These are phyloP conservation scores for Botryotinia narcissicola DNA, from an alignment of 2,329 filamentous ascomycete species.

Conservation along the genomic window DNA sequence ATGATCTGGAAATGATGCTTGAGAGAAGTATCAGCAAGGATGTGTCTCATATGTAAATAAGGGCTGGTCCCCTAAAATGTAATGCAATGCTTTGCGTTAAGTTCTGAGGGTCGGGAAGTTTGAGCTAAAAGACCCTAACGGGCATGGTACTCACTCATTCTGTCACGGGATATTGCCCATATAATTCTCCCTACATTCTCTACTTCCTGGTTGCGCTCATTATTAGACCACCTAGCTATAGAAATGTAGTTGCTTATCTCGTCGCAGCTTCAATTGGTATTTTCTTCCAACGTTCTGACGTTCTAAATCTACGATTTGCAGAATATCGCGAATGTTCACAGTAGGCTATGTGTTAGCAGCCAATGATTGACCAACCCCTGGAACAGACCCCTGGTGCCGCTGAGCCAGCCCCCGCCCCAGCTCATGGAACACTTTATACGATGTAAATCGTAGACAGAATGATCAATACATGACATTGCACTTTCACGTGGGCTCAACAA, in stretches of 20 bases:
- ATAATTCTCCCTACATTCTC: constrained; percentile 11
- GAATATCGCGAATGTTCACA: constrained; percentile 16
- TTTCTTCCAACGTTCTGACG: neutral
- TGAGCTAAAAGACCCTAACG: constrained; percentile 12
- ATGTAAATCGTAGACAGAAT: neutral
- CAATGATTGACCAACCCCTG: constrained; percentile 12
- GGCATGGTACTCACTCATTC: constrained; percentile 21
- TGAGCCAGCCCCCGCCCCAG: neutral
- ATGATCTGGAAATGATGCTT: constrained; percentile 33
- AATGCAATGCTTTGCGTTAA: constrained; percentile 9
- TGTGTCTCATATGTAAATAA: constrained; percentile 13
- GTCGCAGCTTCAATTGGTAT: neutral
- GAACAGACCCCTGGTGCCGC: constrained; percentile 1
- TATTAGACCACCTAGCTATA: neutral
- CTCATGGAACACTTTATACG: neutral
- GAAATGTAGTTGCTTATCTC: neutral
- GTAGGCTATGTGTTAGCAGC: neutral
- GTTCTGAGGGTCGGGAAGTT: constrained; percentile 14
- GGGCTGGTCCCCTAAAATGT: neutral
- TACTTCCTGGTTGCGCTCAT: constrained; percentile 2
- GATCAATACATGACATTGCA: neutral
- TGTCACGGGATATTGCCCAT: constrained; percentile 14
- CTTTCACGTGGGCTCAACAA: neutral
- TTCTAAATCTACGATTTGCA: constrained; percentile 11
- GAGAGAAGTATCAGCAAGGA: constrained; percentile 31